Base-by-base conservation (phyloP, 75 land plant species). In the Picea sitchensis region DNA sequence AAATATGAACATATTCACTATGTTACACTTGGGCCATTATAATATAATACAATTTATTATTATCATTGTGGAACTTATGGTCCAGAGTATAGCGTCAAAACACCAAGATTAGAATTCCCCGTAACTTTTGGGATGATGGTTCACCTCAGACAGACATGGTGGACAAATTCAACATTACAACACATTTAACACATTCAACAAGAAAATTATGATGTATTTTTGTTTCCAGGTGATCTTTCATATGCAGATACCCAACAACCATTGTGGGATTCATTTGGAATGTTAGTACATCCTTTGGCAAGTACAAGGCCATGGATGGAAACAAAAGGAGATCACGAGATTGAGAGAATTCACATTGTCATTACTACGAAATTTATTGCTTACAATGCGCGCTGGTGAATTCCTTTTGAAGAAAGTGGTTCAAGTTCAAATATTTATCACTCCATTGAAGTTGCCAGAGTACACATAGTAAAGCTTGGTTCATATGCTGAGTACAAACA, bases 381-480 rank as follows among this genome's bases (percentile, higher is more conserved):
- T 30, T 89, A 81, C 65, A 87, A 89, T 72, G 80, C 90, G 13
- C 72, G 88, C 41, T 89, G 91, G 91, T 58, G 58, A 67, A 89
- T 89, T 90, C 91, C 91, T 9, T 82, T 82, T 65, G 82, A 71
- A 23, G 82, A 84, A 82, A 88, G 90, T 78, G 84, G 90, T 13
- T 87, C 91, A 14, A 65, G 80, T 63, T 89, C 91, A 60, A 89
- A 89, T 73, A 81, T 89, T 54, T 89, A 88, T 62, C 87, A 89
- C 75, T 89, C 91, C 41, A 87, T 89, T 64, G 84, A 89, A 5
- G 90, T 80, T 80, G 90, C 90, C n/a, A n/a, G n/a, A n/a, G n/a
- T n/a, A n/a, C n/a, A n/a, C n/a, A n/a, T n/a, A n/a, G n/a, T n/a
- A n/a, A n/a, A n/a, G n/a, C n/a, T n/a, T n/a, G n/a, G n/a, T n/a